Conservation (phyloP, 1,284 basidiomycete species). For the Pseudozyma tsukubaensis region DNA sequence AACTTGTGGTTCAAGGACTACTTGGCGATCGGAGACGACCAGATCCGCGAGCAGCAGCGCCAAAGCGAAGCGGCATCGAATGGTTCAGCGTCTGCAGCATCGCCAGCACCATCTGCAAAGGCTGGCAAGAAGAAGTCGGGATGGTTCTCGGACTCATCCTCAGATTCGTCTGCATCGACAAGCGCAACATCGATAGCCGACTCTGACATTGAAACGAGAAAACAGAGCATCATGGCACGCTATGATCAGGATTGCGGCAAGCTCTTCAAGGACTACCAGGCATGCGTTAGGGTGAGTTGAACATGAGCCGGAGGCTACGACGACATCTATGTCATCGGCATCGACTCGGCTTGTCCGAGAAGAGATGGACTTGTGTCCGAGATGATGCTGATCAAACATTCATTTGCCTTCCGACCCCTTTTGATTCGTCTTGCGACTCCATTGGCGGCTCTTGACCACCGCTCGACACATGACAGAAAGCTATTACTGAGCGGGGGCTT, state of each 20-base stretch:
- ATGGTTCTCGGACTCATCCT: slow-evolving; percentile 37
- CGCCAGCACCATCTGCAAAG: neutral
- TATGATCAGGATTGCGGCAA: slow-evolving; percentile 84
- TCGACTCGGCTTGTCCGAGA: too few species aligned
- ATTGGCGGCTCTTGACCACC: neutral
- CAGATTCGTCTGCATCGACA: slow-evolving; percentile 19
- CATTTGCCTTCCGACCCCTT: neutral
- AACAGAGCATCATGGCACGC: slow-evolving; percentile 54
- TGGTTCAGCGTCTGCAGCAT: slow-evolving; percentile 5
- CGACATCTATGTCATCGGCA: neutral
- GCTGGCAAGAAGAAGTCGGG: slow-evolving; percentile 31
- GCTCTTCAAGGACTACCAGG: slow-evolving; percentile 81
- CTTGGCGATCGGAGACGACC: slow-evolving; percentile 70
- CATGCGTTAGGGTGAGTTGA: slow-evolving; percentile 78
- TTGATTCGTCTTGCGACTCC: neutral
- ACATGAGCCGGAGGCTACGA: neutral
- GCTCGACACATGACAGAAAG: slow-evolving; percentile 73
- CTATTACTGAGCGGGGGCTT: slow-evolving; percentile 82
- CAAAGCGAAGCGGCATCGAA: slow-evolving; percentile 69
- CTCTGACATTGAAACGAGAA: slow-evolving; percentile 25
- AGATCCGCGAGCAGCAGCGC: slow-evolving; percentile 63
- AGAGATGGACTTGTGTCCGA: too few species aligned
- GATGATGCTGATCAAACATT: neutral
- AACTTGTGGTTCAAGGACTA: slow-evolving; percentile 97
- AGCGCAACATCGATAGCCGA: slow-evolving; percentile 22